Evolutionary conservation across 495 filamentous ascomycete genomes (phyloP), one percentile per base, ranked within the genome.

Genomic region (Penicillium pulvis): DNA sequence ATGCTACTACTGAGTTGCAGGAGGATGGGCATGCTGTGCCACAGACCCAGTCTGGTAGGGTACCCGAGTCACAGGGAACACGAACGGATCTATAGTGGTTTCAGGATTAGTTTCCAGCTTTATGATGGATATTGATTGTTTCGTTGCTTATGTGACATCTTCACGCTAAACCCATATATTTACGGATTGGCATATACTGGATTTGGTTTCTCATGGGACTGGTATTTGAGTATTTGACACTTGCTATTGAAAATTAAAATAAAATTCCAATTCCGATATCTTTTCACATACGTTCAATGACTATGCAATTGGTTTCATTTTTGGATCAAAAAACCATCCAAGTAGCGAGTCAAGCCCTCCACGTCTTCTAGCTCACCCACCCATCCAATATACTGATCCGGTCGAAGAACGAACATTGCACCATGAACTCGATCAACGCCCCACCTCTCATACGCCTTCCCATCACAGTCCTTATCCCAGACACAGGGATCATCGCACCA

Each of bases 311-410:
- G 46, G 4, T 6, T 0, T 3, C 4, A n/a, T 3, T 31, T 49
- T 31, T 49, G 26, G 11, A n/a, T 53, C 49, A 74, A 56, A 6
- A 73, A 43, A 8, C 65, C 64, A 6, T 66, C 62, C 36, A 77
- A 72, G 26, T 75, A 77, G 1, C 41, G 11, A 16, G 65, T 67
- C 57, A 85, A 53, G 16, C 68, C 73, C 5, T 71, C 65, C 30
- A 81, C 70, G 60, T 84, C 81, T 45, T 83, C 82, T 31, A 88
- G 41, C 31, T 80, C 77, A 3, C 83, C 83, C 16, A 85, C 74
- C 78, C 77, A 86, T 1, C 81, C 81, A 35, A 89, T 82, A 70
- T 89, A 84, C 61, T 85, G 82, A 76, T 89, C 87, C 4, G 86
- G 87, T 30, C 85, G 64, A 14, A 78, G 24, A 48, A 84, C 74